Percentiles rank a stretch among this genome's conserved stretches.
phyloP scores from a whole-genome alignment of 164 flowering plant genomes.

The Brasenia schreberi region DNA sequence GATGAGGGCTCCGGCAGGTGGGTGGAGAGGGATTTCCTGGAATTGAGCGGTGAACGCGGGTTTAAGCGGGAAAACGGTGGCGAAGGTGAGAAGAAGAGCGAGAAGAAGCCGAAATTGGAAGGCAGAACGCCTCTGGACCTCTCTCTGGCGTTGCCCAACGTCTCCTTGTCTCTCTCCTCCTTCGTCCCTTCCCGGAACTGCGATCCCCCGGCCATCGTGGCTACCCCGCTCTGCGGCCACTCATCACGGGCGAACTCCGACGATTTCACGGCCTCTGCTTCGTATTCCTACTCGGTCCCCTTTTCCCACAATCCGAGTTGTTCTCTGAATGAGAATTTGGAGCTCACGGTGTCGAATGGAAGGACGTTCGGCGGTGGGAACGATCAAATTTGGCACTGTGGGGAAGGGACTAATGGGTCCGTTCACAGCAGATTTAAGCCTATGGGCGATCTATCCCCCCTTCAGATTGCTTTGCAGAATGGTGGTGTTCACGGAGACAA shows the following conservation, averaged over 20 bases:
- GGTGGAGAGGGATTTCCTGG: constrained; percentile 91
- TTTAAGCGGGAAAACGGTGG: constrained; percentile 27
- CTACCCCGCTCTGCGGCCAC: constrained; percentile 20
- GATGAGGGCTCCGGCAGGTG: constrained; percentile 24
- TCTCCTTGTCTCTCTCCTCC: constrained; percentile 52
- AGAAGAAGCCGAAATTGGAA: constrained; percentile 66
- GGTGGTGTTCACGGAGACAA: neutral
- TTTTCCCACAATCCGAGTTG: constrained; percentile 94
- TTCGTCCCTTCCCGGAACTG: constrained; percentile 33
- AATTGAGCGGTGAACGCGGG: constrained; percentile 32
- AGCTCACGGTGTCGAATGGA: constrained; percentile 26
- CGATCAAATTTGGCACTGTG: constrained; percentile 82
- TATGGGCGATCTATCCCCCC: constrained; percentile 42
- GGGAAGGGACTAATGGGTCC: constrained; percentile 96
- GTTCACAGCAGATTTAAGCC: constrained; percentile 93
- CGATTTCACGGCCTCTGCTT: constrained; percentile 72
- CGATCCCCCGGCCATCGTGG: constrained; percentile 14
- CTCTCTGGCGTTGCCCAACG: constrained; percentile 70
- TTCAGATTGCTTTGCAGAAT: neutral
- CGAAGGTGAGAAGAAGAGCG: constrained; percentile 23
- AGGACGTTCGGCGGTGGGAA: constrained; percentile 23
- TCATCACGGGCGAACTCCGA: constrained; percentile 31
- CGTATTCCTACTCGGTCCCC: constrained; percentile 65
- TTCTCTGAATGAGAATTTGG: constrained; percentile 65
- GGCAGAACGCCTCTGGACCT: constrained; percentile 38